Evolutionary conservation across 371 early-diverging fungal genomes (phyloP), one percentile per base, ranked within the genome.

Genomic region (Mortierella sp.): DNA sequence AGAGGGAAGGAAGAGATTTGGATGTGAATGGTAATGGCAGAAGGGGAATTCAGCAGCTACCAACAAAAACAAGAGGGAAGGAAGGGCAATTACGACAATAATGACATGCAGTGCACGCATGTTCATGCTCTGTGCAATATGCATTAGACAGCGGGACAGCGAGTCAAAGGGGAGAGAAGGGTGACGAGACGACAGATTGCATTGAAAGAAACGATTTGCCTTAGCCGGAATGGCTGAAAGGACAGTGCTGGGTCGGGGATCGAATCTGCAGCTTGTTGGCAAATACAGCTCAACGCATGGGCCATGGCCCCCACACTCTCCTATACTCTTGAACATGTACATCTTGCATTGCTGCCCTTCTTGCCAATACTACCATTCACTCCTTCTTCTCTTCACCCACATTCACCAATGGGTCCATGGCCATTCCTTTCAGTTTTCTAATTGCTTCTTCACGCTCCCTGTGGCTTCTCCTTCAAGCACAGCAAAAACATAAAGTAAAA

Each of bases 31-130:
- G 50, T 50, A 50, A 50, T 50, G 50, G 48, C 9, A 10, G 34
- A 28, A 59, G 59, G 61, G 34, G 31, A 61, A 61, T 61, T 61
- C 50, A 10, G 48, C 48, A 50, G 50, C 50, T 24, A 54, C 21
- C 54, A 54, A 54, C 54, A 54, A 54, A 54, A 24, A n/a, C 54
- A n/a, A 54, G 24, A 21, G 24, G 19, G 16, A n/a, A 19, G 24
- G 31, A 16, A 61, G 34, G 34, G 37, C 53, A 26, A n/a, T 72
- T n/a, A 28, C 46, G 21, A 51, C 24, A 37, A 34, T n/a, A 31
- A 46, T 13, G 37, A 54, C 72, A 72, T 50, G 37, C 53, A 50
- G 34, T 72, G 44, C 71, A n/a, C 28, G 59, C 59, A 61, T 61
- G 34, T 34, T 48, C 48, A 50, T 61, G 61, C 21, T 31, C 34